Evolutionary conservation across 2,329 filamentous ascomycete species (phyloP).

Genomic region (Setomelanomma holmii): DNA sequence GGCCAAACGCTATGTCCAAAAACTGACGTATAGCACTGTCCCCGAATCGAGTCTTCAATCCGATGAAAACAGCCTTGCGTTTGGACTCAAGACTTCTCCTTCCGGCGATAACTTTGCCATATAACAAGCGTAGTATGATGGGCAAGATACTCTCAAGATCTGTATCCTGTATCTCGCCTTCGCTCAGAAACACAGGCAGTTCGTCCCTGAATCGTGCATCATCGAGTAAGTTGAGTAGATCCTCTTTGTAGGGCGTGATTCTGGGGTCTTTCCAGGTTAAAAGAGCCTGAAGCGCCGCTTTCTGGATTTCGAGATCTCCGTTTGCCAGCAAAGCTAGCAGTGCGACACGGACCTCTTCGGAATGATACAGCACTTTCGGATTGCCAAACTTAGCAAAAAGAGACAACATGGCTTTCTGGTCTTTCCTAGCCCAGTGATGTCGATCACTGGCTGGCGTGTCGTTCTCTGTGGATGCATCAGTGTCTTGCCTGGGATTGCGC

Average conservation of each 20-base stretch:
- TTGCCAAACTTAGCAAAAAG: conserved; percentile 88
- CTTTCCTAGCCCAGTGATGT: conserved; percentile 71
- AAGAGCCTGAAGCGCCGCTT: conserved; percentile 80
- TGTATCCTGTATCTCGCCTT: conserved; percentile 71
- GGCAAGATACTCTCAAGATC: conserved; percentile 81
- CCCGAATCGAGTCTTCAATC: conserved; percentile 75
- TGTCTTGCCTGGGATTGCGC: no score
- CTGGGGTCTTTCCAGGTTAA: conserved; percentile 86
- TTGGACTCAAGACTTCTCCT: conserved; percentile 82
- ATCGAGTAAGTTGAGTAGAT: conserved; percentile 84
- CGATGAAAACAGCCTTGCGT: conserved; percentile 74
- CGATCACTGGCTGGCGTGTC: no score
- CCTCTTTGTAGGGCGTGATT: conserved; percentile 81
- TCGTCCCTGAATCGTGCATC: conserved; percentile 93
- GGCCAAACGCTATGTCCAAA: conserved; percentile 79
- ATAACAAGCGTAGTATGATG: conserved; percentile 83
- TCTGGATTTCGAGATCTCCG: conserved; percentile 90
- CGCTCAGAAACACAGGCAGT: conserved; percentile 81
- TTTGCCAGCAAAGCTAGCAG: conserved; percentile 80
- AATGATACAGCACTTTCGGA: conserved; percentile 80
- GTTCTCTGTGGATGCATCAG: no score
- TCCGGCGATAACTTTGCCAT: conserved; percentile 86
- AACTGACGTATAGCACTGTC: conserved; percentile 80
- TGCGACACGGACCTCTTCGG: conserved; percentile 76
- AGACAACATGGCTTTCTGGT: conserved; percentile 82